Percentiles rank a stretch among this genome's conserved stretches.
Conservation (phyloP, 305 asterid species). For the Rubia tinctorum region DNA sequence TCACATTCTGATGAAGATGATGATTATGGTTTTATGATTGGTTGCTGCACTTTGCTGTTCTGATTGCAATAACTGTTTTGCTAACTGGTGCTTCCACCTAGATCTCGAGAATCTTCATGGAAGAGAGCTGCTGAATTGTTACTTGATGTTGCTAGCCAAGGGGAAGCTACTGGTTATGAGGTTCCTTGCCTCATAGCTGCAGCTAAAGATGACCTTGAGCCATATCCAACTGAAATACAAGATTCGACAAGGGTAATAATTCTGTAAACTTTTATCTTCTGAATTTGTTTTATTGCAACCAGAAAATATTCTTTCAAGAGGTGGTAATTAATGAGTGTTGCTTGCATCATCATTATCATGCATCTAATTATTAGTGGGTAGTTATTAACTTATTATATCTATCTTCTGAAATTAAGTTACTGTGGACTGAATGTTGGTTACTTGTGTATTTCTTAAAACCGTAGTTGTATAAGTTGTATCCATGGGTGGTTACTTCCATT, state of each 20-base stretch:
- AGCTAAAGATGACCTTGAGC: conserved; percentile 91
- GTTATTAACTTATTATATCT: background rate
- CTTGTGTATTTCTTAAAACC: background rate
- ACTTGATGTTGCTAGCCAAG: conserved; percentile 87
- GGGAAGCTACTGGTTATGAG: conserved; percentile 91
- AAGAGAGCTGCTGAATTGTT: conserved; percentile 85
- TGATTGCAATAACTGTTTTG: conserved; percentile 10
- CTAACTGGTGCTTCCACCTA: conserved; percentile 28
- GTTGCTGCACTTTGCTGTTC: conserved; percentile 1
- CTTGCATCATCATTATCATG: background rate
- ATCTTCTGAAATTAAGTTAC: background rate
- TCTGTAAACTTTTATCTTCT: background rate
- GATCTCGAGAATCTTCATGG: conserved; percentile 84
- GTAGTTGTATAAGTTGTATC: background rate
- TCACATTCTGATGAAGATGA: background rate
- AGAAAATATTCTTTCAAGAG: background rate
- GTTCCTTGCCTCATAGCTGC: conserved; percentile 96
- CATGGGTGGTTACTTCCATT: background rate
- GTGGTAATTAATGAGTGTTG: background rate
- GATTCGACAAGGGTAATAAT: conserved; percentile 86
- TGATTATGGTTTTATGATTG: background rate
- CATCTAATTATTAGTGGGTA: background rate
- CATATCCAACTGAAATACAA: conserved; percentile 79
- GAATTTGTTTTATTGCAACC: background rate
- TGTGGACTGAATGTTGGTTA: background rate